These are phyloP conservation scores for Apiotrichum mycotoxinovorans DNA, from an alignment of 1,284 basidiomycete species.

Conservation along the genomic window DNA sequence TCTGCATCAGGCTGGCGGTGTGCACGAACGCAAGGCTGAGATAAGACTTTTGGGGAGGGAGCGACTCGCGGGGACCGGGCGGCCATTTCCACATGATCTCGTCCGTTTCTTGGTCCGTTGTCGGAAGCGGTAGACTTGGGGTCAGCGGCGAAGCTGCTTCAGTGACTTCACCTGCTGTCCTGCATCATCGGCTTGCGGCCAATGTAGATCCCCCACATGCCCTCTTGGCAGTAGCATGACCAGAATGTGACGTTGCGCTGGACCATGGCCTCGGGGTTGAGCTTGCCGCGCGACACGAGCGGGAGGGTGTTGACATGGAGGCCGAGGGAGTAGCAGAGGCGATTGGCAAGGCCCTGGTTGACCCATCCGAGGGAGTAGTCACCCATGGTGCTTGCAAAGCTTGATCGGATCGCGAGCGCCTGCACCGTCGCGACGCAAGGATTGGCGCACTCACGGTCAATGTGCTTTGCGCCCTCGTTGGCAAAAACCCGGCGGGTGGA, in stretches of 20 bases:
- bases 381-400: constrained; percentile 56
- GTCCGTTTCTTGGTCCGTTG: constrained; percentile 24
- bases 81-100: constrained; percentile 24
- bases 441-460: constrained; percentile 59
- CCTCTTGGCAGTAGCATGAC: constrained; percentile 32
- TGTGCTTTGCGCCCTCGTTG: constrained; percentile 56
- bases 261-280: constrained; percentile 14
- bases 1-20: constrained; percentile 11
- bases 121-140: constrained; percentile 19
- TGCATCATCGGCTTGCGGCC: constrained; percentile 24
- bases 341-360: constrained; percentile 23
- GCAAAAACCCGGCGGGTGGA: constrained; percentile 56
- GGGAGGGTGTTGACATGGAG: constrained; percentile 24
- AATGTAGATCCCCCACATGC: constrained; percentile 32
- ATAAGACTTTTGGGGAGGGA: constrained; percentile 10
- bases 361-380: constrained; percentile 34
- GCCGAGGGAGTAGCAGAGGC: constrained; percentile 27
- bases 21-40: constrained; percentile 14
- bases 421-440: constrained; percentile 61
- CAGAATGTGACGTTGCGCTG: constrained; percentile 33
- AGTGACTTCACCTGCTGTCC: constrained; percentile 20
- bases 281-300: constrained; percentile 21
- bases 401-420: constrained; percentile 59
- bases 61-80: neutral
- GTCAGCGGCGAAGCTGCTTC: neutral